These are phyloP conservation scores for Penicillium macrosclerotiorum DNA, from an alignment of 495 filamentous ascomycete species.

Conservation along the genomic window DNA sequence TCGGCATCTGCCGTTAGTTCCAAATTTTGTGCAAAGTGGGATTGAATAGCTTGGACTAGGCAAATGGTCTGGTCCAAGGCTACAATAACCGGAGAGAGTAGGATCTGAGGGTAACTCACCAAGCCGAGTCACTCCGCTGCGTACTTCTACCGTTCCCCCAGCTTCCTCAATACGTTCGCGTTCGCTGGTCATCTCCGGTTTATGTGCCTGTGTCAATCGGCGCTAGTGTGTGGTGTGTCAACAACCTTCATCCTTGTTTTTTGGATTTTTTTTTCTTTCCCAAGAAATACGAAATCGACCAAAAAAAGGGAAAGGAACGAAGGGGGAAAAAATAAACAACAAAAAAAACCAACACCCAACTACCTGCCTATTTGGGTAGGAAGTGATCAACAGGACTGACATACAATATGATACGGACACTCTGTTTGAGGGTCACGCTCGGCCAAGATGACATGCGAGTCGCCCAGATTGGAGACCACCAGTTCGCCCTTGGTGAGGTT, in stretches of 20 bases:
- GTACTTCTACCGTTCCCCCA: conserved; percentile 29
- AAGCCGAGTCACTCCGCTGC: conserved; percentile 28
- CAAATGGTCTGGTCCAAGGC: background rate
- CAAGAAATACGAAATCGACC: no score
- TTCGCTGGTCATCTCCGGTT: conserved; percentile 34
- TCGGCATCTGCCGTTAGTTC: no score
- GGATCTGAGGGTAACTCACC: conserved; percentile 20
- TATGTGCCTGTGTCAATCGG: conserved; percentile 37
- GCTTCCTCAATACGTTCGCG: conserved; percentile 35
- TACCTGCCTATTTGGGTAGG: no score
- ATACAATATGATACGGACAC: conserved; percentile 29
- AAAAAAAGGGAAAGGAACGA: no score
- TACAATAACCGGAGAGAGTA: no score
- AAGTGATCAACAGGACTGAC: no score
- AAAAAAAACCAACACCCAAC: no score
- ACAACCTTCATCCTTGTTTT: background rate
- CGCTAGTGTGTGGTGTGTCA: conserved; percentile 20
- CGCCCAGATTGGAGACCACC: conserved; percentile 39
- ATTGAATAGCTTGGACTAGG: no score
- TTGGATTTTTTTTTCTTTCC: no score
- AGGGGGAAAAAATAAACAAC: no score
- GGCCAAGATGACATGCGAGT: conserved; percentile 40
- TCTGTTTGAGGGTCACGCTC: conserved; percentile 31
- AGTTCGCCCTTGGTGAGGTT: conserved; percentile 37
- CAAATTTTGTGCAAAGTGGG: no score